A percentile compares a stretch with the other conserved stretches of the same genome.
Conservation (phyloP, 306 rosid species). For the Quercus gilva region DNA sequence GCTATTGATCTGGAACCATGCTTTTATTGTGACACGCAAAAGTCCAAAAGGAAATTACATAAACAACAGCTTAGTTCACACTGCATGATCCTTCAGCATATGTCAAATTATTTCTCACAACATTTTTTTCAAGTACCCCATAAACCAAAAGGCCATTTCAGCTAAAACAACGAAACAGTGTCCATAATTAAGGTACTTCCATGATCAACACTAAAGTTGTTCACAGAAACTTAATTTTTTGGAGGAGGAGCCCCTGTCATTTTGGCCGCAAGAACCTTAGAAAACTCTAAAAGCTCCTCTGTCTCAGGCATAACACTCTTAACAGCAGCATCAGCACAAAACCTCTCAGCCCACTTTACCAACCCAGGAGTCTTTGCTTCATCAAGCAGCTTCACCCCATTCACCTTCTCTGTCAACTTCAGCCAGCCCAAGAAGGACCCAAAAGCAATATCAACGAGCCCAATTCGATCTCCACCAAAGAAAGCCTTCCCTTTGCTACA, state of each 20-base stretch:
- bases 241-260: slow-evolving; percentile 13
- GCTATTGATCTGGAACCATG: no score
- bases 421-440: slow-evolving; percentile 61
- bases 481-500: slow-evolving; percentile 51
- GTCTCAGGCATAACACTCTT: slow-evolving; percentile 50
- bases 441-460: slow-evolving; percentile 55
- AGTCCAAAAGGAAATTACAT: no score
- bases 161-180: neutral
- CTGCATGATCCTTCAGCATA: neutral
- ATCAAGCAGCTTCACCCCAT: slow-evolving; percentile 41
- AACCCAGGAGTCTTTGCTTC: slow-evolving; percentile 40
- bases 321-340: slow-evolving; percentile 42
- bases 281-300: slow-evolving; percentile 46
- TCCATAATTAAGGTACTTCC: neutral
- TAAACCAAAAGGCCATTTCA: neutral
- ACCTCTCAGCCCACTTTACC: slow-evolving; percentile 44
- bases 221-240: neutral
- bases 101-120: neutral
- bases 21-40: no score
- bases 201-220: neutral
- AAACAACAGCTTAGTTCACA: neutral
- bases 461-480: slow-evolving; percentile 54
- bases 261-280: slow-evolving; percentile 20
- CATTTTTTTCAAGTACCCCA: neutral
- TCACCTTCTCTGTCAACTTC: slow-evolving; percentile 27